These are phyloP conservation scores for Daldinia concentrica DNA, from an alignment of 495 filamentous ascomycete species.

Conservation along the genomic window DNA sequence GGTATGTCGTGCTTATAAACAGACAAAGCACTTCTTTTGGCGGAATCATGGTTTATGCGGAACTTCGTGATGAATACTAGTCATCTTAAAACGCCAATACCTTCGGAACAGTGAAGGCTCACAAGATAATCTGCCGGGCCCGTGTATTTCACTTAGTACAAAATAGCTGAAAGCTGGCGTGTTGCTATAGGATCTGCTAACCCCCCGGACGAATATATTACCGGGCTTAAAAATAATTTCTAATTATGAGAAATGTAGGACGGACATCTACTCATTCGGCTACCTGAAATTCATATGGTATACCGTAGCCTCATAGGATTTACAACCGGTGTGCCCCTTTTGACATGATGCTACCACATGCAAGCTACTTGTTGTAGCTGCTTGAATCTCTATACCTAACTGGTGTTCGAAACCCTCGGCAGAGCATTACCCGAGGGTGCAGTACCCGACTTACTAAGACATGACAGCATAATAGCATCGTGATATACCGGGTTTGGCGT, in stretches of 20 bases:
- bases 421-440: slow-evolving; percentile 32
- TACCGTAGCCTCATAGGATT: not conserved
- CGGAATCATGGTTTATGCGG: too few relatives aligned
- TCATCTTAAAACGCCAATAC: too few relatives aligned
- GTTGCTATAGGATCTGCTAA: not conserved
- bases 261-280: not conserved
- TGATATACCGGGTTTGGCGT: slow-evolving; percentile 14
- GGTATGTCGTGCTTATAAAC: too few relatives aligned
- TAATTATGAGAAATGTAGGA: not conserved
- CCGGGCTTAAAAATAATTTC: not conserved
- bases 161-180: not conserved
- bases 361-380: not conserved
- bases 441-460: slow-evolving; percentile 36
- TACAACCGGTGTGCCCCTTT: slow-evolving; percentile 7
- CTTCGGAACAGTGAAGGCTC: not conserved
- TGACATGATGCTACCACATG: slow-evolving; percentile 6
- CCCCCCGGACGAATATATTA: too few relatives aligned
- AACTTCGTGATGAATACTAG: too few relatives aligned
- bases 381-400: slow-evolving; percentile 4
- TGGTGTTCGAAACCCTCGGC: slow-evolving; percentile 12
- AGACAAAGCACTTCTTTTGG: too few relatives aligned
- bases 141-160: not conserved
- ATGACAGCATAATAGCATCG: slow-evolving; percentile 14
- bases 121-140: not conserved
- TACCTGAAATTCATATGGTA: slow-evolving; percentile 9